phyloP scores from a whole-genome alignment of 495 filamentous ascomycete genomes.

The Clohesyomyces aquaticus region DNA sequence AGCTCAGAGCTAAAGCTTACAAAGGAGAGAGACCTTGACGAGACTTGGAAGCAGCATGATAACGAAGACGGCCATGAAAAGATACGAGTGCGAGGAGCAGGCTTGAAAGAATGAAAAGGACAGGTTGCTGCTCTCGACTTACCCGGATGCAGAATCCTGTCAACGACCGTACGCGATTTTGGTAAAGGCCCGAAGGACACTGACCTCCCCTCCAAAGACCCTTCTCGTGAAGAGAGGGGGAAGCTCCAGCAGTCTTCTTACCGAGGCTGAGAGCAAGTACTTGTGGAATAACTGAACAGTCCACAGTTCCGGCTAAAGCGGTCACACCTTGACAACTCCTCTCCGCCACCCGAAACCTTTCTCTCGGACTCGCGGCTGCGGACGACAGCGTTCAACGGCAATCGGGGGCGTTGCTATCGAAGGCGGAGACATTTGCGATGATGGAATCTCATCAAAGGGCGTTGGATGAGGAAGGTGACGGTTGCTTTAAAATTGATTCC shows the following conservation, averaged over 20 bases:
- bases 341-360: neutral
- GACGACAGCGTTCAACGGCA: neutral
- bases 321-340: neutral
- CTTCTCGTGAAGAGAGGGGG: neutral
- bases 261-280: neutral
- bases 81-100: constrained; percentile 19
- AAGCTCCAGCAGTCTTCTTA: neutral
- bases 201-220: constrained; percentile 6
- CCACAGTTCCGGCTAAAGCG: neutral
- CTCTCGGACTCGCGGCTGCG: neutral
- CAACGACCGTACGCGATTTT: constrained; percentile 9
- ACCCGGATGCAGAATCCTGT: constrained; percentile 8
- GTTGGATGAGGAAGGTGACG: constrained; percentile 2
- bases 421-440: neutral
- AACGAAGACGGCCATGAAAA: neutral
- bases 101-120: constrained; percentile 24
- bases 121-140: constrained; percentile 24
- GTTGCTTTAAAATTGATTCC: constrained; percentile 22
- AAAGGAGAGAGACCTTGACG: constrained; percentile 10
- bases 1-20: neutral
- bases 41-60: neutral
- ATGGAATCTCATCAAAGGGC: neutral
- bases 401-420: no score
- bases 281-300: neutral
- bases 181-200: neutral